A percentile compares a stretch with the other conserved stretches of the same genome.
Conservation (phyloP, 2,329 filamentous ascomycete species). For the Aurifilum marmelostoma region DNA sequence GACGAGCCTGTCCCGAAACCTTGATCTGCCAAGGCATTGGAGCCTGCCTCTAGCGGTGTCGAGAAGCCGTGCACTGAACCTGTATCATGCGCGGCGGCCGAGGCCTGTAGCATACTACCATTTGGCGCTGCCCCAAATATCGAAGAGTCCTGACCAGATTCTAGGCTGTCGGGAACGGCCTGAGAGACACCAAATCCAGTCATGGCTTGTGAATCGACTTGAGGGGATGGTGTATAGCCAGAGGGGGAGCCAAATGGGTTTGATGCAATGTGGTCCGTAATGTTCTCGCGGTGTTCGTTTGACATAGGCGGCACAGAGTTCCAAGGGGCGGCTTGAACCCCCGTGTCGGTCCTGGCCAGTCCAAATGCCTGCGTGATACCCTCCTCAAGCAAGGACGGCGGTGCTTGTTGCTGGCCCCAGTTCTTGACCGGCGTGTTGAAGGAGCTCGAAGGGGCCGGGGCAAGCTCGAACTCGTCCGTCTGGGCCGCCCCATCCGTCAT, state of each 20-base stretch:
- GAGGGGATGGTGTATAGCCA: not conserved
- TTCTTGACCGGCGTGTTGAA: conserved; percentile 15
- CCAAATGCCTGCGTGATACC: not conserved
- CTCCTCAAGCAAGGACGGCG: not conserved
- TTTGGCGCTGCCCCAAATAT: not conserved
- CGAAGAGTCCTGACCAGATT: conserved; percentile 7
- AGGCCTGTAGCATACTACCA: not conserved
- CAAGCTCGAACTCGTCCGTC: conserved; percentile 34
- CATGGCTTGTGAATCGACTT: not conserved
- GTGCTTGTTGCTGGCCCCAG: not conserved
- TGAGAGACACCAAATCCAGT: not conserved
- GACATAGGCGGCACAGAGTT: not conserved
- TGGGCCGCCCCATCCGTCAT: conserved; percentile 40
- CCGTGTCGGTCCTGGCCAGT: conserved; percentile 7
- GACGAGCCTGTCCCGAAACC: not conserved
- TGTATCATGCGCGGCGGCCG: not conserved
- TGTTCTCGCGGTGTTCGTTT: not conserved
- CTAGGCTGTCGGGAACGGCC: not conserved
- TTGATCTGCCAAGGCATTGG: not conserved
- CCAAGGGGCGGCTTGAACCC: conserved; percentile 15
- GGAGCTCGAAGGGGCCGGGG: conserved; percentile 21
- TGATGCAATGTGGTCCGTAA: not conserved
- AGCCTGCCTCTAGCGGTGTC: not conserved
- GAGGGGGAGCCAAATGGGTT: conserved; percentile 5
- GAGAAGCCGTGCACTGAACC: conserved; percentile 1